A percentile compares a stretch with the other conserved stretches of the same genome.
Conservation (phyloP, 164 flowering plant species). For the Echeveria elegans region DNA sequence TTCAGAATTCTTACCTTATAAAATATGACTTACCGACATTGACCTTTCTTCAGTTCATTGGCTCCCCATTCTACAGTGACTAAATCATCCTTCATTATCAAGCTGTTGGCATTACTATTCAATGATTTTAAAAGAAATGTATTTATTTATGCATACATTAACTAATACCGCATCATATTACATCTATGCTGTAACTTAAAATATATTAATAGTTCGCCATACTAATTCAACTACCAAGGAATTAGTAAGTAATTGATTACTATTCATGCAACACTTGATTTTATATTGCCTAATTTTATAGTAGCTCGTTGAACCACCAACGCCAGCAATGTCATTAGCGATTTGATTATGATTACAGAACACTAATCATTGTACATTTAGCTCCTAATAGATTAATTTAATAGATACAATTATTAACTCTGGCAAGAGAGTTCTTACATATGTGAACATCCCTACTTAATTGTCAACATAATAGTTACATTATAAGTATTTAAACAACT, state of each 20-base stretch:
- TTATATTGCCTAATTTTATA: not conserved
- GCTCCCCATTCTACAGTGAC: not conserved
- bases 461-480: not conserved
- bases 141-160: not conserved
- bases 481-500: not conserved
- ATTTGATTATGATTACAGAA: not conserved
- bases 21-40: constrained; percentile 5
- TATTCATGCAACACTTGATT: not conserved
- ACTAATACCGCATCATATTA: not conserved
- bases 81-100: not conserved
- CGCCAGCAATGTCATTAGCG: not conserved
- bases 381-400: not conserved
- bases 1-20: not conserved
- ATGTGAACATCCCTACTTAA: not conserved
- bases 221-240: not conserved
- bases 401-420: not conserved
- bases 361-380: not conserved
- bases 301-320: not conserved
- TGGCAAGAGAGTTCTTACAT: not conserved
- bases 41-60: not conserved
- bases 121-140: not conserved
- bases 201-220: not conserved
- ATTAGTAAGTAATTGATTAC: not conserved
- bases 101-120: not conserved
- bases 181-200: not conserved